A percentile compares a stretch with the other conserved stretches of the same genome.
Conservation (phyloP, 106 monocot genomes). For the Dioscorea alata region DNA sequence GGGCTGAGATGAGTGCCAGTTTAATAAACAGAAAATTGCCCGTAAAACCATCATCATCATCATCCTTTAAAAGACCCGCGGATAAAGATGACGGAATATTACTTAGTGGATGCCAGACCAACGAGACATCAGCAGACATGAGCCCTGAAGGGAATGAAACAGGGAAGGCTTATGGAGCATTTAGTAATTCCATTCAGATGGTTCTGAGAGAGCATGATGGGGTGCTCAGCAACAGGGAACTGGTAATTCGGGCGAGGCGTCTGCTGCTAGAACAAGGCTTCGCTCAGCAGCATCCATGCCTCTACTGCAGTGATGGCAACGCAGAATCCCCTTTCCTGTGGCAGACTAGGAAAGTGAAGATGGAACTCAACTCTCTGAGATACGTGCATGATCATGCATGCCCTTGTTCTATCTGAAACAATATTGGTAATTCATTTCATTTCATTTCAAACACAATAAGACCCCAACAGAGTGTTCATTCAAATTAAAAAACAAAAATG, state of each 20-base stretch:
- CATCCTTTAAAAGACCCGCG: neutral
- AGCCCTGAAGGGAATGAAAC: slow-evolving; percentile 20
- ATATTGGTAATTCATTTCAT: no score
- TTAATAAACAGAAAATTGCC: slow-evolving; percentile 2
- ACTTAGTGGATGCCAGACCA: slow-evolving; percentile 74
- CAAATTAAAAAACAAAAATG: no score
- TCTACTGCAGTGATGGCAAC: slow-evolving; percentile 78
- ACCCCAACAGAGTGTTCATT: no score
- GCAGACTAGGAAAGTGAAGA: neutral
- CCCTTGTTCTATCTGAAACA: no score
- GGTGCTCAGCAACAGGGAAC: slow-evolving; percentile 43
- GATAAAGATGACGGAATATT: slow-evolving; percentile 50
- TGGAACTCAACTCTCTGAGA: no score
- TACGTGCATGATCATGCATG: no score
- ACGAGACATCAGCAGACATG: slow-evolving; percentile 82
- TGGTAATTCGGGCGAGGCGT: slow-evolving; percentile 37
- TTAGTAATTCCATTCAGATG: slow-evolving; percentile 51
- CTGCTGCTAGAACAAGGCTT: slow-evolving; percentile 34
- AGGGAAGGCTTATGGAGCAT: slow-evolving; percentile 54
- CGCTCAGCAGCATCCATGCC: slow-evolving; percentile 57
- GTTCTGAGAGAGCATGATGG: slow-evolving; percentile 30
- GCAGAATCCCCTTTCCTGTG: slow-evolving; percentile 58
- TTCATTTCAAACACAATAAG: no score
- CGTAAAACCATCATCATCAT: neutral
- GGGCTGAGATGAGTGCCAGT: slow-evolving; percentile 37